A percentile compares a stretch with the other conserved stretches of the same genome.
phyloP scores from a whole-genome alignment of 108 stramenopile genomes.

The Cylindrotheca closterium region DNA sequence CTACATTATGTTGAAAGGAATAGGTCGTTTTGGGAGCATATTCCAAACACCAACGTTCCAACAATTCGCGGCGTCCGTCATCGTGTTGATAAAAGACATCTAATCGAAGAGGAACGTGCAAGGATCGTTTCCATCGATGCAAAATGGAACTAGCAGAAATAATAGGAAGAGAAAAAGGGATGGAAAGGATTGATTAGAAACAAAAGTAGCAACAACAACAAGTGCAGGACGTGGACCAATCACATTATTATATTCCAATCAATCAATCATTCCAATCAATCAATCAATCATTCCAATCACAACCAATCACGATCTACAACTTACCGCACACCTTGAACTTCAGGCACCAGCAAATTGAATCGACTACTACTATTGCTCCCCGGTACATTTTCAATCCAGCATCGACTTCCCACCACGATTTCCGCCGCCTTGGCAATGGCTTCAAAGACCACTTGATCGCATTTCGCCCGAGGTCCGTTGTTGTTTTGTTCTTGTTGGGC shows the following conservation, averaged over 20 bases:
- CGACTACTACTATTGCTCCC: constrained; percentile 32
- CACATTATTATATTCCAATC: too few species aligned
- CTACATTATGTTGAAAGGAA: constrained; percentile 7
- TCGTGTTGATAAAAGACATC: constrained; percentile 82
- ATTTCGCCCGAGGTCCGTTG: constrained; percentile 68
- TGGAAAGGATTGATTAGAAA: neutral
- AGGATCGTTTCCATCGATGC: constrained; percentile 44
- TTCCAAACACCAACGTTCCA: constrained; percentile 86
- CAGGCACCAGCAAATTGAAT: constrained; percentile 74
- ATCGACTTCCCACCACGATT: constrained; percentile 72
- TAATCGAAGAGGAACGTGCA: constrained; percentile 79
- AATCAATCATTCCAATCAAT: neutral
- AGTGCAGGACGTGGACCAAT: too few species aligned
- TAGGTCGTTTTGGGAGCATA: constrained; percentile 40
- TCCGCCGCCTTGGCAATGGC: constrained; percentile 85
- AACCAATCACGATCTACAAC: neutral
- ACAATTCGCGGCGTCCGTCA: constrained; percentile 50
- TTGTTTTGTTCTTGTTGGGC: neutral
- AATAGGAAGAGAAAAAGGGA: neutral
- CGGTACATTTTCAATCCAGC: constrained; percentile 28
- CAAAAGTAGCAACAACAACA: too few species aligned
- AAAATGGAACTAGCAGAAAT: constrained; percentile 32
- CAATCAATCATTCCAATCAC: neutral
- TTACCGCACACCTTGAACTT: constrained; percentile 53
- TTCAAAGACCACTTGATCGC: constrained; percentile 89